Base-by-base conservation (phyloP, 768 basidiomycete species). In the Lentinus brumalis region DNA sequence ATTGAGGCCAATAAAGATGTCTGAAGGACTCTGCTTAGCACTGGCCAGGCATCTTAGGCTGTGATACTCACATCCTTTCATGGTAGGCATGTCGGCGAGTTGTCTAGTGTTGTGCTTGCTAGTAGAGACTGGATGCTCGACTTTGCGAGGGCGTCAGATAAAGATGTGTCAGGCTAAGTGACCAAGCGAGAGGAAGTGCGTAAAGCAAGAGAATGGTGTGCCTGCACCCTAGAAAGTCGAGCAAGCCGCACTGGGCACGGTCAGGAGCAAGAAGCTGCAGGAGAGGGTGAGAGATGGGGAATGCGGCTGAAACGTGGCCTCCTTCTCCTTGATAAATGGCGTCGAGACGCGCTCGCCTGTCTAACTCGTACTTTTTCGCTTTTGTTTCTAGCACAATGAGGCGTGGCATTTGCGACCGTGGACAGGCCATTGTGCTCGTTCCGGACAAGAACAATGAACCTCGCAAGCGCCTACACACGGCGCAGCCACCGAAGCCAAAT, bases 1-100 rank as follows among this genome's bases (percentile, higher is more conserved):
- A 70, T 96, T 96, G 69, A 96, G 87, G 50, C 81, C 83, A 68
- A 91, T 87, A 77, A 93, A 94, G 29, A 82, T 70, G 68, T 86
- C 81, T 83, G 63, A 26, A 14, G 4, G 9, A 26, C 4, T 18
- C 14, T 8, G 11, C 9, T 30, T 14, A 49, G 46, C 18, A 12
- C 30, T 26, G 21, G 21, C 21, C 21, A 1, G 21, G 21, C 21
- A 26, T 26, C 21, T 26, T 26, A 26, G 21, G 21, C 21, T 26
- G 21, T 3, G 6, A 5, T 26, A 56, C 62, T 59, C 50, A 63
- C 62, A 63, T 59, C 62, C 62, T 53, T 58, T 59, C 62, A 30
- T 63, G 57, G 57, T 52, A 12, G 51, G 44, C 62, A 63, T 63
- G 11, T 44, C 56, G 57, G 26, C 29, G 29, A 14, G 29, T 8